Evolutionary conservation across 495 filamentous ascomycete genomes (phyloP).

Genomic region (Penicillium subrubescens): DNA sequence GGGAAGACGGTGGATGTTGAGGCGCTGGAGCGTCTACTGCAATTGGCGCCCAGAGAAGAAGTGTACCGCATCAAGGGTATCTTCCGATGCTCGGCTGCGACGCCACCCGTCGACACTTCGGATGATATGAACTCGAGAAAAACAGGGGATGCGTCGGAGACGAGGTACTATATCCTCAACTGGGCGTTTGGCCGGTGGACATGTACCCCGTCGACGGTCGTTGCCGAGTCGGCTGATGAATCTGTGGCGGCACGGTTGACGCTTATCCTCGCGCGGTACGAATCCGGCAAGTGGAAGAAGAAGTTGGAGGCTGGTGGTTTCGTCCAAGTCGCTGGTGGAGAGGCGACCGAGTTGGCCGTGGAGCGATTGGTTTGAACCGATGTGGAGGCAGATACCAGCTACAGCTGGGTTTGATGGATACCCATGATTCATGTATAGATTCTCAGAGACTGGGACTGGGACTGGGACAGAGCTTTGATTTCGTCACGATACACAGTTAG

Average conservation of each 20-base stretch:
- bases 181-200: conserved; percentile 98
- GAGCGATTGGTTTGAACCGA: conserved; percentile 39
- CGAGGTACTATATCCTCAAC: conserved; percentile 76
- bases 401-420: conserved; percentile 20
- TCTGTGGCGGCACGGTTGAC: conserved; percentile 71
- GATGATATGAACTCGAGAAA: conserved; percentile 33
- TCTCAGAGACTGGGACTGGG: too few species aligned
- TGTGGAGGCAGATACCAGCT: not conserved
- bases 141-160: conserved; percentile 7
- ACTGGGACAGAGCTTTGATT: not conserved
- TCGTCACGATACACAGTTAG: conserved; percentile 11
- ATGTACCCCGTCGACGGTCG: conserved; percentile 63
- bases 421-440: conserved; percentile 12
- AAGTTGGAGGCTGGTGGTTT: conserved; percentile 65
- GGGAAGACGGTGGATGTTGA: conserved; percentile 58
- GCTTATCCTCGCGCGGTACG: conserved; percentile 79
- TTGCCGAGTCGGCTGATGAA: conserved; percentile 40
- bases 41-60: conserved; percentile 79
- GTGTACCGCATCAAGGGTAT: conserved; percentile 95
- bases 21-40: conserved; percentile 67
- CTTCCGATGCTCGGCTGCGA: conserved; percentile 55
- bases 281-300: conserved; percentile 89
- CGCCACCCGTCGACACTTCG: conserved; percentile 60
- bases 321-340: conserved; percentile 46
- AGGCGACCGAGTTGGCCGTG: conserved; percentile 36